Percentiles rank a stretch among this genome's conserved stretches.
Conservation (phyloP, 208 protist genomes). For the Angomonas deanei region DNA sequence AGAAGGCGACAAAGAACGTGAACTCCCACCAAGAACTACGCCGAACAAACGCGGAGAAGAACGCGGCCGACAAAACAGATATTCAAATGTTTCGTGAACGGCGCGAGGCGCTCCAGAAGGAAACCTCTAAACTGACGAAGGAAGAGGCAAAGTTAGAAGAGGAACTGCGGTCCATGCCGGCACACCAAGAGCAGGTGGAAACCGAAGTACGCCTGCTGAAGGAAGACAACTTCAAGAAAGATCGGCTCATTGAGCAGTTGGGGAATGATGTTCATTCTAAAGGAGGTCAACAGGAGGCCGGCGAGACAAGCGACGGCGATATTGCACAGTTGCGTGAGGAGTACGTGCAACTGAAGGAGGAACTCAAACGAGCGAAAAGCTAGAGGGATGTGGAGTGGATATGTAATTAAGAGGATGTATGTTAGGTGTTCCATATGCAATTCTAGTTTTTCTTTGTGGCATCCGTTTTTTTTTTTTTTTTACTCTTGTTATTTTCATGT, state of each 20-base stretch:
- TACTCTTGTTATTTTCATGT: not conserved
- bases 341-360: slow-evolving; percentile 66
- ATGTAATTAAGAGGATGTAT: not conserved
- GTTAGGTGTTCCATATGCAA: not conserved
- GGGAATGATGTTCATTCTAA: slow-evolving; percentile 13
- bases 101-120: slow-evolving; percentile 39
- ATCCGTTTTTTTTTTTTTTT: not conserved
- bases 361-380: slow-evolving; percentile 35
- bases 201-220: slow-evolving; percentile 23
- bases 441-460: not conserved
- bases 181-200: slow-evolving; percentile 21
- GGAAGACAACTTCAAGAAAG: slow-evolving; percentile 43
- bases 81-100: slow-evolving; percentile 62
- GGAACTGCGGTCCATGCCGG: slow-evolving; percentile 30
- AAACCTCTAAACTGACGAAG: slow-evolving; percentile 20
- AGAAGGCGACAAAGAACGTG: slow-evolving; percentile 39
- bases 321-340: slow-evolving; percentile 60
- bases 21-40: slow-evolving; percentile 49
- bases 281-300: slow-evolving; percentile 9
- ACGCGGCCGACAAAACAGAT: slow-evolving; percentile 49
- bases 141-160: slow-evolving; percentile 43
- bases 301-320: slow-evolving; percentile 13
- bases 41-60: slow-evolving; percentile 58
- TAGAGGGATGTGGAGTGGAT: slow-evolving; percentile 4
- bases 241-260: slow-evolving; percentile 43